These are phyloP conservation scores for Groenewaldozyma sp. DNA, from an alignment of 1,139 yeast species.

Conservation along the genomic window DNA sequence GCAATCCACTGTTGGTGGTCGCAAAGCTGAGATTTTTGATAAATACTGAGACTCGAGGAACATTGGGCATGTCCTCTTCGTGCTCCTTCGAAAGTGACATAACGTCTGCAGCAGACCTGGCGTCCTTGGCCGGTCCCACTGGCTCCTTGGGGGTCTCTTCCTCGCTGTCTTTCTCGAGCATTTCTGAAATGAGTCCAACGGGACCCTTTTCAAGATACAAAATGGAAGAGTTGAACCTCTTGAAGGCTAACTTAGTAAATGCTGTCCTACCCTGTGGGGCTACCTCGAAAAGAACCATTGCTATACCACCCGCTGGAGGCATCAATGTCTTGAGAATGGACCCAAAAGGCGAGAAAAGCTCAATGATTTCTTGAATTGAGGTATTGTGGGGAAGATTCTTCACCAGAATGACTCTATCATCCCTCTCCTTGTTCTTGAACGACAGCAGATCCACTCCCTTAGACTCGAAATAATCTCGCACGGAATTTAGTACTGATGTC, in stretches of 20 bases:
- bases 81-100: constrained; percentile 31
- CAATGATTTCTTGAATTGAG: constrained; percentile 67
- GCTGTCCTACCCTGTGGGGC: constrained; percentile 83
- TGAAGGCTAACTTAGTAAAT: constrained; percentile 75
- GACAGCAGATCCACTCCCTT: constrained; percentile 77
- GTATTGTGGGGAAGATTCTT: constrained; percentile 91
- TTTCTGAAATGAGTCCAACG: constrained; percentile 50
- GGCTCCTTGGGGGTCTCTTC: constrained; percentile 23
- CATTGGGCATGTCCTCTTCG: constrained; percentile 40
- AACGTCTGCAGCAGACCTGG: constrained; percentile 19
- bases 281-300: constrained; percentile 86
- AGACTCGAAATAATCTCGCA: constrained; percentile 72
- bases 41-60: constrained; percentile 73
- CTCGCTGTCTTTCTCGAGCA: constrained; percentile 32
- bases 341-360: constrained; percentile 71
- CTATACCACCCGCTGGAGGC: constrained; percentile 98
- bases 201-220: constrained; percentile 94
- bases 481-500: constrained; percentile 89
- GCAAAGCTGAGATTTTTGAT: constrained; percentile 86
- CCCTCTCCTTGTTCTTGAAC: constrained; percentile 65
- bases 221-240: constrained; percentile 78
- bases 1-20: constrained; percentile 54
- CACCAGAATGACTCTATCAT: constrained; percentile 71
- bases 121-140: constrained; percentile 31
- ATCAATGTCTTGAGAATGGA: constrained; percentile 69